Percentiles rank a stretch among this genome's conserved stretches.
phyloP scores from a whole-genome alignment of 768 basidiomycete species.

The Chlorophyllum brunneum region DNA sequence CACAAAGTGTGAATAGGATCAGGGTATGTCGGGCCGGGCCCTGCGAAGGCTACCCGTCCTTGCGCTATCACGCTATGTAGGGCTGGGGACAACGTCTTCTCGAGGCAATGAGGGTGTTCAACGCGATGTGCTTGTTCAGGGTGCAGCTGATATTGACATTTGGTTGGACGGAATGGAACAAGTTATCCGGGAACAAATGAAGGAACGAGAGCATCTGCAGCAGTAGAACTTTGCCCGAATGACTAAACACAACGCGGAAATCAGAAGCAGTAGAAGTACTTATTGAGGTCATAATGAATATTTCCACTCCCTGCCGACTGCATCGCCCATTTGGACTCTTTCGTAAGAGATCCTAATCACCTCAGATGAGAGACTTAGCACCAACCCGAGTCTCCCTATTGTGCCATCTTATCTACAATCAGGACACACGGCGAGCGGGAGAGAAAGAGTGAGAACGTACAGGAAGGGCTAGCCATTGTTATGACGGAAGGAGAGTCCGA shows the following conservation, averaged over 20 bases:
- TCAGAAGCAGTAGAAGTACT: no score
- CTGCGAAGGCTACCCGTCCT: slow-evolving; percentile 92
- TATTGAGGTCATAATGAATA: neutral
- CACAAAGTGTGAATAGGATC: slow-evolving; percentile 35
- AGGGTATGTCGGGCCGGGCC: slow-evolving; percentile 90
- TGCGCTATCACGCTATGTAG: slow-evolving; percentile 82
- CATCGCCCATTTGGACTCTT: no score
- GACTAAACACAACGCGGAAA: no score
- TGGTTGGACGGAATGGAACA: slow-evolving; percentile 88
- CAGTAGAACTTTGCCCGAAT: no score
- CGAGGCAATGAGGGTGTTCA: neutral
- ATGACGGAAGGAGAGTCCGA: neutral
- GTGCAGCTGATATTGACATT: slow-evolving; percentile 45
- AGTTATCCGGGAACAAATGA: slow-evolving; percentile 57
- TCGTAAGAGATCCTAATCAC: no score
- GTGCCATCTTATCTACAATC: no score
- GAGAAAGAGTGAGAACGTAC: neutral
- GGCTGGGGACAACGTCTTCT: slow-evolving; percentile 33
- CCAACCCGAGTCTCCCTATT: no score
- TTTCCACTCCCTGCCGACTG: no score
- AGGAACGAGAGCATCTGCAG: slow-evolving; percentile 36
- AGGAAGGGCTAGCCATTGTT: neutral
- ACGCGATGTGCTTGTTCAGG: neutral
- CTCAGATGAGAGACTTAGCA: no score
- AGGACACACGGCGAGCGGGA: no score